A percentile compares a stretch with the other conserved stretches of the same genome.
Conservation (phyloP, 257 asterid species). For the Gynochthodes officinalis region DNA sequence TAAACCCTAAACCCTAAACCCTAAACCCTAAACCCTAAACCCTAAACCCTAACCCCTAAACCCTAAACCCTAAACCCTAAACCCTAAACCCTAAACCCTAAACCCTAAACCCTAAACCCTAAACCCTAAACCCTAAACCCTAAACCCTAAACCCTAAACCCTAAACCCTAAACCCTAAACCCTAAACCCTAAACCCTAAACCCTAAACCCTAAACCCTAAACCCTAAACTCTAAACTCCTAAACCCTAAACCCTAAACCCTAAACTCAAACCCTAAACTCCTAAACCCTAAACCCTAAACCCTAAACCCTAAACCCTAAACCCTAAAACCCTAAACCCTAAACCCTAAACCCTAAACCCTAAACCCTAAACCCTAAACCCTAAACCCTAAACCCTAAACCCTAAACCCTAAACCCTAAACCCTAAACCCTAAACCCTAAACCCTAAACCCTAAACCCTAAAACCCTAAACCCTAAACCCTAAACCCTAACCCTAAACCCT, state of each 20-base stretch:
- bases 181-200: constrained; percentile 12
- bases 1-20: constrained; percentile 8
- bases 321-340: constrained; percentile 19
- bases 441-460: constrained; percentile 8
- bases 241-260: constrained; percentile 23
- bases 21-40: constrained; percentile 8
- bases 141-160: constrained; percentile 16
- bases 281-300: constrained; percentile 11
- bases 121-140: constrained; percentile 18
- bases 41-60: constrained; percentile 13
- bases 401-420: constrained; percentile 14
- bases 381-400: constrained; percentile 14
- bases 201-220: constrained; percentile 15
- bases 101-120: constrained; percentile 5
- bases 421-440: constrained; percentile 9
- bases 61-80: constrained; percentile 8
- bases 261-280: constrained; percentile 17
- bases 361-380: constrained; percentile 15
- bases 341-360: constrained; percentile 12
- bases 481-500: constrained; percentile 5
- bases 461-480: not conserved
- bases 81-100: constrained; percentile 5
- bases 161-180: constrained; percentile 11
- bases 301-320: constrained; percentile 10
- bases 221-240: constrained; percentile 16